A percentile compares a stretch with the other conserved stretches of the same genome.
Evolutionary conservation across 768 basidiomycete species (phyloP).

Genomic region (Agrocybe praecox): DNA sequence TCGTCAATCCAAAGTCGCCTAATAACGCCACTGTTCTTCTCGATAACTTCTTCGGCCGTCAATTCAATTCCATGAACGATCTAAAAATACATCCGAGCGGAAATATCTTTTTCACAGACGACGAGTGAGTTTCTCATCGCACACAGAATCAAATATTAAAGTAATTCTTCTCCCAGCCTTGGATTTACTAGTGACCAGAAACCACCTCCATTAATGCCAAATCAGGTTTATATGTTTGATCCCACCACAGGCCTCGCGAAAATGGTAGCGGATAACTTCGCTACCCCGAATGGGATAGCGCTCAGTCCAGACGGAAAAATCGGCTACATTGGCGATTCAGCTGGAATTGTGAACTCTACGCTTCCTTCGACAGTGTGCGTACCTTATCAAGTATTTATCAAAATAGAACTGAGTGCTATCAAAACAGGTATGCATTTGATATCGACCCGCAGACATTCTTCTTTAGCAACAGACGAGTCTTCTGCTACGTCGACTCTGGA

Average conservation of each 20-base stretch:
- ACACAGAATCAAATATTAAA: background rate
- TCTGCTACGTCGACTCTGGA: slow-evolving; percentile 66
- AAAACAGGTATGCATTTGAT: slow-evolving; percentile 63
- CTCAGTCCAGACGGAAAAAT: slow-evolving; percentile 61
- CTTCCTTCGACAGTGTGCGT: slow-evolving; percentile 67
- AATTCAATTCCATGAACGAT: slow-evolving; percentile 83
- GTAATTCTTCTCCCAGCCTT: slow-evolving; percentile 42
- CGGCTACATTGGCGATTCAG: slow-evolving; percentile 64
- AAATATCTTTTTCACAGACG: slow-evolving; percentile 72
- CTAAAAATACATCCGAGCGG: slow-evolving; percentile 68
- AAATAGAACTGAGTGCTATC: background rate
- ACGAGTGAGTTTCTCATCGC: slow-evolving; percentile 40
- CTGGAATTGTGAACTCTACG: slow-evolving; percentile 48
- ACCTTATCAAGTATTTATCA: background rate
- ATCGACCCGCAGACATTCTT: slow-evolving; percentile 55
- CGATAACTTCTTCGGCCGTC: slow-evolving; percentile 77
- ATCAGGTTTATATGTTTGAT: slow-evolving; percentile 78
- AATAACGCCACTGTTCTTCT: slow-evolving; percentile 68
- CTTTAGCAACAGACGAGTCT: slow-evolving; percentile 60
- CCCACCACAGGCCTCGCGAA: slow-evolving; percentile 62
- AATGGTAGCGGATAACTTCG: slow-evolving; percentile 74
- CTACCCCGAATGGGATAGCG: slow-evolving; percentile 71
- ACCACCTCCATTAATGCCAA: slow-evolving; percentile 63
- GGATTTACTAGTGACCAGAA: slow-evolving; percentile 68
- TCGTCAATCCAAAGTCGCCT: slow-evolving; percentile 64